These are phyloP conservation scores for Uncinocarpus reesii DNA, from an alignment of 2,329 filamentous ascomycete genomes.

Conservation along the genomic window DNA sequence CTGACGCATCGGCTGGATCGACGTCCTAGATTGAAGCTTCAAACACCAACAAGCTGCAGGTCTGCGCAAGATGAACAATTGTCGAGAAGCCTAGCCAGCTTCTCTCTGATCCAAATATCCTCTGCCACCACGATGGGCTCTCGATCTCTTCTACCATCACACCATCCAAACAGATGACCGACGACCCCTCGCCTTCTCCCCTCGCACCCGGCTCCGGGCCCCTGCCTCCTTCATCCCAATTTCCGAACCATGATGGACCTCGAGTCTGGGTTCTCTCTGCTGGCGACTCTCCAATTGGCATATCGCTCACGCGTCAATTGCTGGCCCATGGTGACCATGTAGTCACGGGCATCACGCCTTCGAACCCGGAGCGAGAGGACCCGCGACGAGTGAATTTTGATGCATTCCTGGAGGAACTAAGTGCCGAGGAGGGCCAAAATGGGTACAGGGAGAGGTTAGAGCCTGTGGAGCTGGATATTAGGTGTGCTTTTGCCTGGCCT, in stretches of 20 bases:
- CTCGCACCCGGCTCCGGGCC: slow-evolving; percentile 25
- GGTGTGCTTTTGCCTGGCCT: slow-evolving; percentile 26
- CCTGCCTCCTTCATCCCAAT: slow-evolving; percentile 31
- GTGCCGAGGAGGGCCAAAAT: slow-evolving; percentile 50
- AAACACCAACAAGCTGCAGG: background rate
- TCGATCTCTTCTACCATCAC: background rate
- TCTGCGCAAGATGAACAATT: background rate
- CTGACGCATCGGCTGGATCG: background rate
- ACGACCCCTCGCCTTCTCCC: slow-evolving; percentile 22
- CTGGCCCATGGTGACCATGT: slow-evolving; percentile 89
- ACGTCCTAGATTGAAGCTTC: no score
- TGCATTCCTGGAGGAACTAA: slow-evolving; percentile 56
- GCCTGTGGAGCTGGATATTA: slow-evolving; percentile 49
- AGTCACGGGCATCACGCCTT: slow-evolving; percentile 68
- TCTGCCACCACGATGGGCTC: slow-evolving; percentile 12
- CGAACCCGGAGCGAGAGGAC: slow-evolving; percentile 64
- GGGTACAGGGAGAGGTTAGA: slow-evolving; percentile 72
- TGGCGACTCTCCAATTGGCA: slow-evolving; percentile 71
- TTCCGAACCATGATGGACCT: slow-evolving; percentile 54
- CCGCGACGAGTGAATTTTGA: slow-evolving; percentile 68
- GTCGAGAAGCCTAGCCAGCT: no score
- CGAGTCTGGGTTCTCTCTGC: slow-evolving; percentile 90
- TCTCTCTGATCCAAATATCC: background rate
- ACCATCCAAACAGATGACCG: slow-evolving; percentile 26
- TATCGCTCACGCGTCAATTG: slow-evolving; percentile 68